Conservation (phyloP, 768 basidiomycete species). For the Pleurotus pulmonarius region DNA sequence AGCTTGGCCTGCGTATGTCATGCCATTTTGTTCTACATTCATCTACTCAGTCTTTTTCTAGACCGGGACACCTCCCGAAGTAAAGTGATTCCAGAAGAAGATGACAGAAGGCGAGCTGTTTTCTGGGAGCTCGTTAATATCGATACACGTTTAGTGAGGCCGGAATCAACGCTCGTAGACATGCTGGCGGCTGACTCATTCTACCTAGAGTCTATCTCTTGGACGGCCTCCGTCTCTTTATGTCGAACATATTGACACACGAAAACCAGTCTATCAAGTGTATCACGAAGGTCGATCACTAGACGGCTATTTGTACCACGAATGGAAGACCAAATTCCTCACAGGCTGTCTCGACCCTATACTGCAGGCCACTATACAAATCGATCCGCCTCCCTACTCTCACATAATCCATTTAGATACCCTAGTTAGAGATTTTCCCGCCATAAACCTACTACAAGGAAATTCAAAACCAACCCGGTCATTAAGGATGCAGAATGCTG, state of each 20-base stretch:
- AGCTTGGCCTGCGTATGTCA: constrained; percentile 68
- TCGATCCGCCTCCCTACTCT: constrained; percentile 47
- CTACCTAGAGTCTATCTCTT: constrained; percentile 51
- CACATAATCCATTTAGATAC: constrained; percentile 51
- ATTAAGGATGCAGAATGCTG: constrained; percentile 60
- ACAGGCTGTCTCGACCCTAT: constrained; percentile 60
- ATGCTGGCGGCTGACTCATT: too few relatives aligned
- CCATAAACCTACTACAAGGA: constrained; percentile 45
- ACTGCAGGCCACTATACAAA: constrained; percentile 52
- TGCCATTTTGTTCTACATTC: background rate
- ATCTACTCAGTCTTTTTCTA: constrained; percentile 22
- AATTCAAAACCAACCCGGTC: constrained; percentile 41
- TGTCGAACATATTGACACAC: constrained; percentile 60
- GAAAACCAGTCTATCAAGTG: constrained; percentile 33
- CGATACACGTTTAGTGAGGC: constrained; percentile 62
- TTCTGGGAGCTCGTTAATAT: constrained; percentile 75
- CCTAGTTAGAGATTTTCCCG: constrained; percentile 49
- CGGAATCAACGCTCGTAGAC: too few relatives aligned
- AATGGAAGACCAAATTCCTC: constrained; percentile 71
- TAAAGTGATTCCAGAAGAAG: constrained; percentile 68
- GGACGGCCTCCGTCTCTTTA: constrained; percentile 70
- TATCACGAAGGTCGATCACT: constrained; percentile 44
- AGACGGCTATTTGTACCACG: constrained; percentile 54
- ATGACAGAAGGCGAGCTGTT: constrained; percentile 62
- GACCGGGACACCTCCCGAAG: constrained; percentile 65